Conservation (phyloP, 2,329 filamentous ascomycete genomes). For the Aureobasidium vineae region DNA sequence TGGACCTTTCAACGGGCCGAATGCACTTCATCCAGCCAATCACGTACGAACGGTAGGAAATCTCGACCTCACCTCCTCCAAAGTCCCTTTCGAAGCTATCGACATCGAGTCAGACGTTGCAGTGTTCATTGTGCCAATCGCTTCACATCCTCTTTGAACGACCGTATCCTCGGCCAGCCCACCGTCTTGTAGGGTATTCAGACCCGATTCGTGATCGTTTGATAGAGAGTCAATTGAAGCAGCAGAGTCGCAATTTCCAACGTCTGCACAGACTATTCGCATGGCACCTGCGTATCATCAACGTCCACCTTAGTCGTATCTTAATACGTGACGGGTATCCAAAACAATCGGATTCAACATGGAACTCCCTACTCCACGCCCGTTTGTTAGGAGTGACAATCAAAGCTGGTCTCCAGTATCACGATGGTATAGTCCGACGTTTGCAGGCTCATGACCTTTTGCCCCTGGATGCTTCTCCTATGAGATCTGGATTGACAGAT, state of each 20-base stretch:
- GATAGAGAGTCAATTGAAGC: conserved; percentile 20
- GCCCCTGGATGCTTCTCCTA: conserved; percentile 16
- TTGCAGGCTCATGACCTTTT: conserved; percentile 8
- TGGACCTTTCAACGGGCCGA: conserved; percentile 10
- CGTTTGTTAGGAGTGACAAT: conserved; percentile 14
- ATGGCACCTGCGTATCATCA: conserved; percentile 23
- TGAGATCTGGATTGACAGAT: conserved; percentile 24
- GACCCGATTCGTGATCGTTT: neutral
- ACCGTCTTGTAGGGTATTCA: neutral
- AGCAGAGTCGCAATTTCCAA: conserved; percentile 26
- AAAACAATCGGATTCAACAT: conserved; percentile 18
- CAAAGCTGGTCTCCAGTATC: neutral
- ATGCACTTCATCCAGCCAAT: conserved; percentile 8
- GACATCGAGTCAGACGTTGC: conserved; percentile 5
- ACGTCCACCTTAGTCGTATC: neutral
- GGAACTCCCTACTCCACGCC: conserved; percentile 9
- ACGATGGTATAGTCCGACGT: conserved; percentile 16
- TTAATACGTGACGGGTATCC: neutral
- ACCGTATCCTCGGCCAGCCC: neutral
- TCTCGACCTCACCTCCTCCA: conserved; percentile 15
- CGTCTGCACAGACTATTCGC: conserved; percentile 19
- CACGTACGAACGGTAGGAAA: conserved; percentile 1
- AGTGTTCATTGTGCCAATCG: neutral
- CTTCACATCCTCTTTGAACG: neutral
- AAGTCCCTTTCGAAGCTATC: neutral